Evolutionary conservation across 1,284 basidiomycete species (phyloP).

Genomic region (Dichomitus squalens): DNA sequence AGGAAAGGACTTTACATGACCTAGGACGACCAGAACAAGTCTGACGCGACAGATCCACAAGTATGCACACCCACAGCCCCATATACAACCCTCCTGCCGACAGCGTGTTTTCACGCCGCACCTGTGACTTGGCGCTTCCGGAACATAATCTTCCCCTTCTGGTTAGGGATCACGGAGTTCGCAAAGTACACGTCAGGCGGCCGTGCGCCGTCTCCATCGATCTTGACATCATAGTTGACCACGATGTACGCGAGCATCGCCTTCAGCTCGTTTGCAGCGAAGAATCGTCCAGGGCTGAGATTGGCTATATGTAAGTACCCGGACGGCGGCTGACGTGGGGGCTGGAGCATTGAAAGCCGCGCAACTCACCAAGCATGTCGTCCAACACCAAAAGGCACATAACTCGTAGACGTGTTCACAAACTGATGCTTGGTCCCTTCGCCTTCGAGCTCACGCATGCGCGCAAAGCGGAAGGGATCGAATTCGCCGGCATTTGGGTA

Average conservation of each 20-base stretch:
- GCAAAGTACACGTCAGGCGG: conserved; percentile 18
- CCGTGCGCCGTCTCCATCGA: conserved; percentile 19
- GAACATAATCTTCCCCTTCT: conserved; percentile 21
- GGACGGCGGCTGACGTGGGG: too few species aligned
- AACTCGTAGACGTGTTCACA: conserved; percentile 26
- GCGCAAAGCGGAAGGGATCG: conserved; percentile 7
- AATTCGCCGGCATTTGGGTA: conserved; percentile 13
- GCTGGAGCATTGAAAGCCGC: too few species aligned
- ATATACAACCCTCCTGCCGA: too few species aligned
- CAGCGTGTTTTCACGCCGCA: too few species aligned
- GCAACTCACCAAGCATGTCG: neutral
- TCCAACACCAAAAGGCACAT: conserved; percentile 31
- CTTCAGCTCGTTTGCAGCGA: conserved; percentile 26
- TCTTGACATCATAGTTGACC: conserved; percentile 24
- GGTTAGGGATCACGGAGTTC: conserved; percentile 9
- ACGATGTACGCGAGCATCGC: conserved; percentile 24
- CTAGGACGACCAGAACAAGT: too few species aligned
- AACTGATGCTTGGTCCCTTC: conserved; percentile 28
- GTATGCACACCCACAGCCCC: too few species aligned
- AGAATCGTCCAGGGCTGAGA: conserved; percentile 26
- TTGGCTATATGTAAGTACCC: too few species aligned
- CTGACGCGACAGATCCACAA: too few species aligned
- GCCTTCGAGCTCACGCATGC: conserved; percentile 19
- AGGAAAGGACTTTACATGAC: too few species aligned
- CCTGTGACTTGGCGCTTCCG: conserved; percentile 10